Base-by-base conservation (phyloP, 1,284 basidiomycete genomes). In the Boletus sp. region DNA sequence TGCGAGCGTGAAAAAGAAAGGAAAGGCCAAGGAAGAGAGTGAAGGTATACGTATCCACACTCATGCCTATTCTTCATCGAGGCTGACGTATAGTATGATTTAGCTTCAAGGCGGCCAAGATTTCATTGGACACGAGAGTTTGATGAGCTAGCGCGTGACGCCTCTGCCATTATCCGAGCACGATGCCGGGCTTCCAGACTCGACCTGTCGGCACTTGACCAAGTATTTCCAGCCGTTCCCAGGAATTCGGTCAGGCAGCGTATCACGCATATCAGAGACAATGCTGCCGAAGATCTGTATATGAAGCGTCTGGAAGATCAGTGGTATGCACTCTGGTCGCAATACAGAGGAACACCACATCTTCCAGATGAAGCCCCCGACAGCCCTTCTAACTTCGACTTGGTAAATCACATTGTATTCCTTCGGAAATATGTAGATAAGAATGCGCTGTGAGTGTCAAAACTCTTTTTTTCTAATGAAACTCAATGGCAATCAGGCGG, bases 121-220 rank as follows among this genome's bases (percentile, higher is more conserved):
- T 93, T 93, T 71, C 84, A 86, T 54, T 97, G 94, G 94, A 93
- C 84, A 57, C 76, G 83, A 52, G 91, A 95, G 53, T 94, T 89
- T 63, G 94, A 97, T 64, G 95, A 97, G 63, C 82, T 95, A 33
- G 86, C 90, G 44, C 84, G 91, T 56, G 95, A 98, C 71, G 89
- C 89, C 2, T 89, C 86, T 48, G 91, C 86, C 3, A 89, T 98
- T 65, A 86, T 97, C 58, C 85, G 85, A 64, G 91, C 90, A 21
- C 87, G 95, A 28, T 93, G 90, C 71, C 80, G 87, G 54, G 71
- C 78, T 58, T 75, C 79, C 27, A 83, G 88, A 59, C 78, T 90
- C 46, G 89, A 91, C 65, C 89, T 88, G 82, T 80, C 80, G 16
- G 88, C 88, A 25, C 81, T 91, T 60, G 86, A 87, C 68, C 89